These are phyloP conservation scores for Pseudonitzschia delicatissima DNA, from an alignment of 108 stramenopile genomes.

Conservation along the genomic window DNA sequence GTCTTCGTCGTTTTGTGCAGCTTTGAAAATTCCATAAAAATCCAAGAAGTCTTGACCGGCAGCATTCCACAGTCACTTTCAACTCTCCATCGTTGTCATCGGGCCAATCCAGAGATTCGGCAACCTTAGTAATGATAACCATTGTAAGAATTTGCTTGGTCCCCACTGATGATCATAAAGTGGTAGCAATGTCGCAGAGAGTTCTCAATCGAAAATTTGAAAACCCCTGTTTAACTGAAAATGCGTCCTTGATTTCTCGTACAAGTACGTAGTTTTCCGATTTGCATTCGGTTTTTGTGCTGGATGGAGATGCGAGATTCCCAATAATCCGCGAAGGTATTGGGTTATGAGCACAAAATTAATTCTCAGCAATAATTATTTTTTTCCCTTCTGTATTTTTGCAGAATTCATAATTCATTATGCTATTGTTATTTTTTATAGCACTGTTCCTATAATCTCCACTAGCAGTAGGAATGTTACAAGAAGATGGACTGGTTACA, in stretches of 20 bases:
- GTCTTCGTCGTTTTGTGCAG: constrained; percentile 13
- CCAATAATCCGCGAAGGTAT: background rate
- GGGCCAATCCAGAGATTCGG: constrained; percentile 32
- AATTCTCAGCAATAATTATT: too few relatives aligned
- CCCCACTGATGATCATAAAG: too few relatives aligned
- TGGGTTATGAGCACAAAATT: background rate
- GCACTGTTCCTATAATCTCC: background rate
- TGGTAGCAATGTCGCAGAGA: too few relatives aligned
- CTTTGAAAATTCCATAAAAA: constrained; percentile 14
- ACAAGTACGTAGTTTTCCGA: background rate
- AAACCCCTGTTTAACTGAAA: too few relatives aligned
- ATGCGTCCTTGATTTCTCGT: too few relatives aligned
- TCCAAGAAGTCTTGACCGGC: constrained; percentile 25
- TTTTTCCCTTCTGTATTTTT: too few relatives aligned
- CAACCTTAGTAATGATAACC: constrained; percentile 8
- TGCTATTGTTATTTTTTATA: background rate
- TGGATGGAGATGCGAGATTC: too few relatives aligned
- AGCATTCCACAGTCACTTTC: constrained; percentile 20
- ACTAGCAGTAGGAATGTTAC: too few relatives aligned
- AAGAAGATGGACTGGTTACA: too few relatives aligned
- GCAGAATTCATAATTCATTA: too few relatives aligned
- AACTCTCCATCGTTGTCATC: constrained; percentile 8
- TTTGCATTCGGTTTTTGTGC: background rate
- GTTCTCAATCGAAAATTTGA: too few relatives aligned
- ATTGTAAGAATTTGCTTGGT: background rate